A percentile compares a stretch with the other conserved stretches of the same genome.
phyloP scores from a whole-genome alignment of 257 asterid species.

The Lavandula angustifolia region DNA sequence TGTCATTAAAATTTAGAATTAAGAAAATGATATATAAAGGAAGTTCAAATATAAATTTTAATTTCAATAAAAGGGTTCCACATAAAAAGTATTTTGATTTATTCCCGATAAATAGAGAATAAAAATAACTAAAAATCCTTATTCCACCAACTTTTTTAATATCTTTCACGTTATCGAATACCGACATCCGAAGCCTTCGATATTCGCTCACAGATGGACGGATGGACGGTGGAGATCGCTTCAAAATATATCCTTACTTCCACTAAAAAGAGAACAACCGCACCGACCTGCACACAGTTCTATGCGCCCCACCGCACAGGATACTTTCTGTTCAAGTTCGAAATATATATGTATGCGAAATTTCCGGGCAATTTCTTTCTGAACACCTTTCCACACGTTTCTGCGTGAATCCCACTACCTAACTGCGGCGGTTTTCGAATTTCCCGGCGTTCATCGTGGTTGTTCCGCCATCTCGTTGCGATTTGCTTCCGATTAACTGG shows the following conservation, averaged over 20 bases:
- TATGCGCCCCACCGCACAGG: conserved; percentile 20
- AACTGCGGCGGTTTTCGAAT: neutral
- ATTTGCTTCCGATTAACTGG: neutral
- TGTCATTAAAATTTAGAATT: no score
- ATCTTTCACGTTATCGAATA: neutral
- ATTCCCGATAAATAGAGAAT: conserved; percentile 1
- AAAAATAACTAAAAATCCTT: conserved; percentile 3
- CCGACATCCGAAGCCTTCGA: no score
- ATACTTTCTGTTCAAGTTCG: neutral
- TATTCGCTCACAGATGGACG: no score
- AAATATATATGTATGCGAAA: conserved; percentile 13
- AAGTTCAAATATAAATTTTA: no score
- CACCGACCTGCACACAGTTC: neutral
- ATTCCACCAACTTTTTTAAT: conserved; percentile 7
- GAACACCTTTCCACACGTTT: conserved; percentile 7
- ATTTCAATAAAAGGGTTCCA: no score
- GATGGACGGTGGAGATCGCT: no score
- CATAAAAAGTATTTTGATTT: conserved; percentile 16
- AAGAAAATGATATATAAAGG: neutral
- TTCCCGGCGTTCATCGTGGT: conserved; percentile 2
- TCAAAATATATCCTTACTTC: no score
- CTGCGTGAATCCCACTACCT: neutral
- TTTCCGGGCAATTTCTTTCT: conserved; percentile 34
- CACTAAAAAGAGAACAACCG: neutral
- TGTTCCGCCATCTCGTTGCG: neutral